phyloP scores from a whole-genome alignment of 2,329 filamentous ascomycete species.

The Xylariaceae sp. region DNA sequence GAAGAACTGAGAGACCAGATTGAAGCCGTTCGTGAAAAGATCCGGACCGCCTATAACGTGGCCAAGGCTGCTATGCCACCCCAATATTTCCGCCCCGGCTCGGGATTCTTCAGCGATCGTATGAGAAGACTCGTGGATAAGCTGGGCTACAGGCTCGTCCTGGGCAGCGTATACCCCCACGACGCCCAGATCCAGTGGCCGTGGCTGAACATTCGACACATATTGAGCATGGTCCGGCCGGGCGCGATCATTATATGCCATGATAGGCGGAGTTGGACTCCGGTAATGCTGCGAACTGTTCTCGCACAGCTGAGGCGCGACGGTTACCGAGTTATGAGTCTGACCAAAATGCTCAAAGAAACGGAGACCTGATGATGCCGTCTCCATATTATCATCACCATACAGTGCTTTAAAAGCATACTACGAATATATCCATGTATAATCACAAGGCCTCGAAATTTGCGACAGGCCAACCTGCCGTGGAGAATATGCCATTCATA shows the following conservation, averaged over 20 bases:
- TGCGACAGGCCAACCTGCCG: too few species aligned
- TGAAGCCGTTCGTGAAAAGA: slow-evolving; percentile 49
- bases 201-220: slow-evolving; percentile 68
- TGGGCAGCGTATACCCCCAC: slow-evolving; percentile 84
- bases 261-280: slow-evolving; percentile 78
- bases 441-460: not conserved
- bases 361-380: slow-evolving; percentile 13
- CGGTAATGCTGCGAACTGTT: slow-evolving; percentile 69
- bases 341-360: slow-evolving; percentile 60
- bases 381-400: not conserved
- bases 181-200: slow-evolving; percentile 77
- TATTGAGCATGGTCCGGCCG: slow-evolving; percentile 72
- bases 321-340: slow-evolving; percentile 68
- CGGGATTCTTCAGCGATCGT: slow-evolving; percentile 70
- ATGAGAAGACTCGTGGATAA: slow-evolving; percentile 60
- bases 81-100: slow-evolving; percentile 76
- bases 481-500: too few species aligned
- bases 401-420: not conserved
- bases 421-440: not conserved
- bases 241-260: slow-evolving; percentile 83
- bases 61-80: slow-evolving; percentile 40
- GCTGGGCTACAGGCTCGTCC: slow-evolving; percentile 67
- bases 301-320: slow-evolving; percentile 65
- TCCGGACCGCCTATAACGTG: slow-evolving; percentile 33
- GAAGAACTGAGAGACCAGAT: slow-evolving; percentile 61